Base-by-base conservation (phyloP, 2,329 filamentous ascomycete species). In the Colletotrichum horii region DNA sequence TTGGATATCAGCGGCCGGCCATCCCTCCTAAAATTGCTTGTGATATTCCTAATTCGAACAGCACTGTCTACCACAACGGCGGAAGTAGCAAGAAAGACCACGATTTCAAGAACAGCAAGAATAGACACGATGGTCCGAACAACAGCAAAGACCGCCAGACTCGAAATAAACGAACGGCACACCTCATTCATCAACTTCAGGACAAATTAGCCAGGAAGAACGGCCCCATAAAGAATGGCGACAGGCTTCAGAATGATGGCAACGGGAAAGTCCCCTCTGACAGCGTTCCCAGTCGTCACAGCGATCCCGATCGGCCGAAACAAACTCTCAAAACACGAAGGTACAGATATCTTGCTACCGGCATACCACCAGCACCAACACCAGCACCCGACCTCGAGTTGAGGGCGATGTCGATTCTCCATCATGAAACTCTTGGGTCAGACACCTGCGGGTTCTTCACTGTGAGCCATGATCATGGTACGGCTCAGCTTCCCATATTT, bases 401-500 rank as follows among this genome's bases (percentile, higher is more conserved):
- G 34, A 30, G 32, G 22, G 32, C 22, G 16, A 24, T 43, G 24
- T 30, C 24, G 15, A 19, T 32, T 28, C 26, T 16, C 2, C 30
- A 62, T 12, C 38, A 52, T 3, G 58, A 61, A n/a, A 30, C 36
- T 9, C 58, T 70, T 14, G 94, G 94, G 71, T 88, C 93, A 70
- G 93, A 92, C 76, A 96, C 94, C 34, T 75, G 73, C 38, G 73
- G 73, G 8, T 75, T 64, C 62, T 75, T 56, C 28, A 73, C 56
- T 58, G 11, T 36, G 55, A 19, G 26, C 12, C 36, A 62, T 15
- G 70, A 75, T 4, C 34, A 60, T 11, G 36, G 67, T 70, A 52
- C 11, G 11, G 43, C 43, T 52, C 43, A 8, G n/a, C n/a, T 22
- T 52, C 9, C 43, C 11, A 52, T 7, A 4, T 52, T 48, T 48